phyloP scores from a whole-genome alignment of 2,329 filamentous ascomycete species.

The Botrytis galanthina region DNA sequence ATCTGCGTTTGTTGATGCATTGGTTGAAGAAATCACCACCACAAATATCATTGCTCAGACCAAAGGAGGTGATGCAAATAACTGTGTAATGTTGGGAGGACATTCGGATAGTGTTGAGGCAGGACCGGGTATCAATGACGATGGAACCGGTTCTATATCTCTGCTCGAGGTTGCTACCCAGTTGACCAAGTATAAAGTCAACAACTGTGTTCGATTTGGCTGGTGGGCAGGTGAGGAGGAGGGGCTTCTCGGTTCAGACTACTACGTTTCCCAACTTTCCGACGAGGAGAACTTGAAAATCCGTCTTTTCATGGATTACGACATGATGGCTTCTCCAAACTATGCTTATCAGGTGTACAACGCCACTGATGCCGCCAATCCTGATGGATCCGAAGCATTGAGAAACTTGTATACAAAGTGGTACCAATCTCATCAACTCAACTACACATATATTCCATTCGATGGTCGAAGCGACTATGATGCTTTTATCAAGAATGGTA shows the following conservation, averaged over 20 bases:
- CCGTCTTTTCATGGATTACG: conserved; percentile 67
- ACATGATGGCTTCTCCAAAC: conserved; percentile 67
- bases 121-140: conserved; percentile 51
- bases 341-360: conserved; percentile 69
- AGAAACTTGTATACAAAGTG: conserved; percentile 66
- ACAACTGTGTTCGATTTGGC: conserved; percentile 65
- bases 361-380: conserved; percentile 68
- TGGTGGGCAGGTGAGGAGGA: conserved; percentile 70
- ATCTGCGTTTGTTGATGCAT: conserved; percentile 59
- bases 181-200: conserved; percentile 55
- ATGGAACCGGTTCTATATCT: conserved; percentile 44
- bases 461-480: conserved; percentile 79
- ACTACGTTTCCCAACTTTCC: conserved; percentile 56
- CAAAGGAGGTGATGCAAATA: conserved; percentile 55
- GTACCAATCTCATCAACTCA: conserved; percentile 60
- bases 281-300: conserved; percentile 60
- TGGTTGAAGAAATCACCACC: conserved; percentile 44
- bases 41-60: conserved; percentile 64
- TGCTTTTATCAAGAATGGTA: conserved; percentile 69
- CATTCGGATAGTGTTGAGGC: conserved; percentile 63
- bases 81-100: conserved; percentile 64
- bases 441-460: conserved; percentile 70
- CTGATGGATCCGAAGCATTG: conserved; percentile 67
- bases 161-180: conserved; percentile 62
- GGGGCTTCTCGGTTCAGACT: conserved; percentile 61